These are phyloP conservation scores for Leucaena leucocephala DNA, from an alignment of 306 rosid species.

Conservation along the genomic window DNA sequence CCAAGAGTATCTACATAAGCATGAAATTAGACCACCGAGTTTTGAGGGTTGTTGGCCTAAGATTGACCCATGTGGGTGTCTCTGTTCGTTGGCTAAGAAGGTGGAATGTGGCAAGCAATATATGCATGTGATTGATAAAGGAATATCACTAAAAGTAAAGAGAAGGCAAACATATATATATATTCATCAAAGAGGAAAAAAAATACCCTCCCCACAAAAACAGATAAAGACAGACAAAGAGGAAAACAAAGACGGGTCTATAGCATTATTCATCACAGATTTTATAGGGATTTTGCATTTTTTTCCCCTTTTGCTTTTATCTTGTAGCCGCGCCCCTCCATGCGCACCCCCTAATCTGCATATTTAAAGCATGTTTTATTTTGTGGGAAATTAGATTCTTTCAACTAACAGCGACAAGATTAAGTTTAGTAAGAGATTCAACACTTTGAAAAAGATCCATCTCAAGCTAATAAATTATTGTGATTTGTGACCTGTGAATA, in stretches of 20 bases:
- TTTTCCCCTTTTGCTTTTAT: not conserved
- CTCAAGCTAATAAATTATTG: not conserved
- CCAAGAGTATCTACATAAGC: too few relatives aligned
- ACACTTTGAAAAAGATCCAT: not conserved
- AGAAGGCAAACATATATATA: not conserved
- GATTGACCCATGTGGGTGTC: not conserved
- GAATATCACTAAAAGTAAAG: slow-evolving; percentile 37
- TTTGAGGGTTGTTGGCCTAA: slow-evolving; percentile 4
- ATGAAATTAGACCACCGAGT: not conserved
- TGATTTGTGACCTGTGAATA: not conserved
- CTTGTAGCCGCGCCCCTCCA: not conserved
- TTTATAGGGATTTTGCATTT: slow-evolving; percentile 15
- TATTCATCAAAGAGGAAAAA: not conserved
- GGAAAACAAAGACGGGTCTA: slow-evolving; percentile 17
- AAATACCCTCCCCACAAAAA: not conserved
- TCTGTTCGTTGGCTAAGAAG: slow-evolving; percentile 2
- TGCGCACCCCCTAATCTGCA: slow-evolving; percentile 13
- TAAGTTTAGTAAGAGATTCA: not conserved
- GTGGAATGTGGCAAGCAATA: slow-evolving; percentile 26
- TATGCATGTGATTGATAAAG: slow-evolving; percentile 38
- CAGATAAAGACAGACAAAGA: slow-evolving; percentile 1
- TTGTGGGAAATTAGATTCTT: not conserved
- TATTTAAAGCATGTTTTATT: not conserved
- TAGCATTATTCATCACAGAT: not conserved
- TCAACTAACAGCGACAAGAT: not conserved